These are phyloP conservation scores for Ulvella scutata DNA, from an alignment of 139 green algal genomes.

Conservation along the genomic window DNA sequence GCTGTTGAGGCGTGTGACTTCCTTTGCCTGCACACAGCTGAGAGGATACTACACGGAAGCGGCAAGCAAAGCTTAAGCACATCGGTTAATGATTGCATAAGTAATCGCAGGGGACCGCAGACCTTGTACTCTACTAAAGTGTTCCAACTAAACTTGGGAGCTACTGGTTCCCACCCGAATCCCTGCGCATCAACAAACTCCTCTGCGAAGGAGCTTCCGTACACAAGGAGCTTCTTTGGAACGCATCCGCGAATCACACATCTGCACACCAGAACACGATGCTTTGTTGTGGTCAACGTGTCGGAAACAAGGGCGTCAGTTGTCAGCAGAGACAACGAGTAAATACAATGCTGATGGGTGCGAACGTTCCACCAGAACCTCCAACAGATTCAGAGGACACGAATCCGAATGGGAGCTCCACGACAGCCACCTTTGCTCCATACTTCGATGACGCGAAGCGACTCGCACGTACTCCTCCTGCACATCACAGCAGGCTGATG, in stretches of 20 bases:
- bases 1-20: slow-evolving; percentile 77
- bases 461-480: slow-evolving; percentile 42
- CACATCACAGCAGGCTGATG: too few relatives aligned
- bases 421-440: slow-evolving; percentile 73
- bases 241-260: slow-evolving; percentile 97
- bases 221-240: slow-evolving; percentile 98
- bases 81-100: background rate
- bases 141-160: slow-evolving; percentile 27
- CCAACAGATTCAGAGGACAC: slow-evolving; percentile 54
- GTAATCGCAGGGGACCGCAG: too few relatives aligned
- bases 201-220: slow-evolving; percentile 67
- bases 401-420: slow-evolving; percentile 85
- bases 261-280: slow-evolving; percentile 12
- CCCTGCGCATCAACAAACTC: slow-evolving; percentile 66
- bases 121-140: slow-evolving; percentile 30
- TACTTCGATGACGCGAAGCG: slow-evolving; percentile 47
- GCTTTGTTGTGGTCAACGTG: background rate
- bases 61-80: too few relatives aligned
- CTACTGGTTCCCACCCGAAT: slow-evolving; percentile 55
- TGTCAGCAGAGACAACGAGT: too few relatives aligned
- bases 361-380: slow-evolving; percentile 79
- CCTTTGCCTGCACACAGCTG: slow-evolving; percentile 71
- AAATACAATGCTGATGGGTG: background rate
- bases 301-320: background rate
- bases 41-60: too few relatives aligned